Base-by-base conservation (phyloP, 2,329 filamentous ascomycete genomes). In the Curvularia eragrostidis region DNA sequence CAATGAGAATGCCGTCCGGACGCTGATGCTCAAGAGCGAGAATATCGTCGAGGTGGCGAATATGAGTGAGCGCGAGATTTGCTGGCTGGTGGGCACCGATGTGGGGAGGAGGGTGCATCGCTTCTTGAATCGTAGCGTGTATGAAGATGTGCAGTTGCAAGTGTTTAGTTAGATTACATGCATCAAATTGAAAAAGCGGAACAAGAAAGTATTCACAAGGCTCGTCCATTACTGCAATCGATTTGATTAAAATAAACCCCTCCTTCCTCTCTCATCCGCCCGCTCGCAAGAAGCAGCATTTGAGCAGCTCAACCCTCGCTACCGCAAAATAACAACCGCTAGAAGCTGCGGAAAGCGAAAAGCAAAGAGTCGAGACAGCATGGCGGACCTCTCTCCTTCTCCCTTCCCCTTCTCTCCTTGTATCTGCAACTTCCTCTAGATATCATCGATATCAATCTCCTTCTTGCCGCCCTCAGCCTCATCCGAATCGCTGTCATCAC, bases 371-470 rank as follows among this genome's bases (percentile, higher is more conserved):
- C 67, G 62, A 70, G 68, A 70, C 72, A 73, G 73, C 74, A 76
- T 76, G 74, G 74, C 74, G 74, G 74, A 76, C 65, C 65, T 28
- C n/a, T 50, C 32, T 38, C 34, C 6, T 26, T 34, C 49, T 15
- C 32, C 41, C 5, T 9, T 13, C 65, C 65, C 19, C n/a, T 42
- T 38, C 30, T 8, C 24, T 32, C 50, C 13, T 32, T 43, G n/a
- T n/a, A n/a, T n/a, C n/a, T n/a, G n/a, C n/a, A n/a, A n/a, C n/a
- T 24, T 12, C 21, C 5, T 56, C 77, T 74, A 97, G 79, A 98
- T 97, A 80, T 97, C 93, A 82, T 98, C 94, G 77, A 97, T 91
- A 78, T 96, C 92, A 74, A 97, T 88, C 70, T 96, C 92, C 83
- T 91, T 93, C 76, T 85, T 87, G 64, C 84, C 85, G 59, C 84